phyloP scores from a whole-genome alignment of 1,284 basidiomycete genomes.

The Cutaneotrichosporon sp. region DNA sequence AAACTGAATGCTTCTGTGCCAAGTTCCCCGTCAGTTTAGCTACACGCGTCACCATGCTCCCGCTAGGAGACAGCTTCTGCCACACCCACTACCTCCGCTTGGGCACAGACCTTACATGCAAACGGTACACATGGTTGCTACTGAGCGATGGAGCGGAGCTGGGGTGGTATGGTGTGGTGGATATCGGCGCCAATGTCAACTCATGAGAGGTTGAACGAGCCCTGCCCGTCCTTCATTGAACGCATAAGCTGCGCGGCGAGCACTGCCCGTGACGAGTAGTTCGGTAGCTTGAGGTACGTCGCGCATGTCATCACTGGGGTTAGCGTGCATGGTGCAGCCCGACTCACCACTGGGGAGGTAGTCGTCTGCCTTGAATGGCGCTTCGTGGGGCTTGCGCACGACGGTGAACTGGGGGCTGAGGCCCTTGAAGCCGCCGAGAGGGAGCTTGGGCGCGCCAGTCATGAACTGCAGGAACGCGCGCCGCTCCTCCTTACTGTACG shows the following conservation, averaged over 20 bases:
- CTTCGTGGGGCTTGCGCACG: conserved; percentile 92
- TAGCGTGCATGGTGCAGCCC: not conserved
- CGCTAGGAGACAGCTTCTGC: no score
- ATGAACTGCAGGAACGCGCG: conserved; percentile 94
- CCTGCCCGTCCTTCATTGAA: conserved; percentile 84
- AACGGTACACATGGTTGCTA: not conserved
- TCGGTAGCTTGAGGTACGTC: conserved; percentile 81
- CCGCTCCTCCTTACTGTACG: conserved; percentile 66
- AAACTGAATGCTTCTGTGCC: no score
- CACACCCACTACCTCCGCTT: no score
- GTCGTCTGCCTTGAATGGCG: conserved; percentile 82
- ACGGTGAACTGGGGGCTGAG: conserved; percentile 92
- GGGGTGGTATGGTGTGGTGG: no score
- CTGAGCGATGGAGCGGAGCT: no score
- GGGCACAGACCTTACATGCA: not conserved
- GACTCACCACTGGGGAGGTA: conserved; percentile 78
- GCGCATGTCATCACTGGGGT: conserved; percentile 19
- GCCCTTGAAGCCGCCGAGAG: conserved; percentile 93
- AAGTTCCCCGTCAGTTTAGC: no score
- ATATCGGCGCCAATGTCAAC: no score
- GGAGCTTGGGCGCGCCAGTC: conserved; percentile 88
- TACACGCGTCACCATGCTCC: no score
- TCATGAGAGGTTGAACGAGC: conserved; percentile 90
- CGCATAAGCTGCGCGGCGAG: conserved; percentile 72
- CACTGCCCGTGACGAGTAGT: conserved; percentile 77